Percentiles rank a stretch among this genome's conserved stretches.
These are phyloP conservation scores for Cenchrus fungigraminus DNA, from an alignment of 176 grass and related monocot genomes.

Conservation along the genomic window DNA sequence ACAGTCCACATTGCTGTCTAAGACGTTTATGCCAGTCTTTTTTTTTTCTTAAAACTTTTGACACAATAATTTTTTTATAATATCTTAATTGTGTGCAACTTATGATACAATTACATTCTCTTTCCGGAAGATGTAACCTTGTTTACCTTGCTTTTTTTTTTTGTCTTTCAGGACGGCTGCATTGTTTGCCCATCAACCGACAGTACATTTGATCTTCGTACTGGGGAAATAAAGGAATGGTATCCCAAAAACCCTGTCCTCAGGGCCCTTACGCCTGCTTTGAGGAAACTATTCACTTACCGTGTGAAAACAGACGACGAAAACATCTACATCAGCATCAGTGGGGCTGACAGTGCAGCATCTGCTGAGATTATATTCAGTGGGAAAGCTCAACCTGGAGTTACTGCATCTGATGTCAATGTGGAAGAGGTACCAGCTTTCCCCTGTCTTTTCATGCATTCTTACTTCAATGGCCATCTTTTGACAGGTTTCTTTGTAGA, in stretches of 20 bases:
- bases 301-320: slow-evolving; percentile 69
- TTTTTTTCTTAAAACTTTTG: not conserved
- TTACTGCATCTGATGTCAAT: slow-evolving; percentile 93
- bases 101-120: not conserved
- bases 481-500: not conserved
- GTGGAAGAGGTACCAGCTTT: slow-evolving; percentile 72
- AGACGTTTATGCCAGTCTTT: not conserved
- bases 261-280: slow-evolving; percentile 78
- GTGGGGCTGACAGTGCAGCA: slow-evolving; percentile 39
- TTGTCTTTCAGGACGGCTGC: slow-evolving; percentile 78
- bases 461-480: not conserved
- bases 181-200: slow-evolving; percentile 96
- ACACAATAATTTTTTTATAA: not conserved
- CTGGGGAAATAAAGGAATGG: slow-evolving; percentile 93
- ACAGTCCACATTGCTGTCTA: not conserved
- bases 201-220: slow-evolving; percentile 91
- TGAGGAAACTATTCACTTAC: slow-evolving; percentile 83
- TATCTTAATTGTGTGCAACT: not conserved
- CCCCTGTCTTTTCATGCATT: not conserved
- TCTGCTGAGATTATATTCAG: slow-evolving; percentile 97
- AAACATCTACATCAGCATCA: slow-evolving; percentile 91
- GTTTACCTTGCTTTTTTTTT: too few species aligned
- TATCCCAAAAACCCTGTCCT: slow-evolving; percentile 96
- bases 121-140: not conserved
- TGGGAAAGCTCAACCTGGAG: slow-evolving; percentile 84